Conservation (phyloP, 371 early-diverging fungal species). For the Mortierella sp. region DNA sequence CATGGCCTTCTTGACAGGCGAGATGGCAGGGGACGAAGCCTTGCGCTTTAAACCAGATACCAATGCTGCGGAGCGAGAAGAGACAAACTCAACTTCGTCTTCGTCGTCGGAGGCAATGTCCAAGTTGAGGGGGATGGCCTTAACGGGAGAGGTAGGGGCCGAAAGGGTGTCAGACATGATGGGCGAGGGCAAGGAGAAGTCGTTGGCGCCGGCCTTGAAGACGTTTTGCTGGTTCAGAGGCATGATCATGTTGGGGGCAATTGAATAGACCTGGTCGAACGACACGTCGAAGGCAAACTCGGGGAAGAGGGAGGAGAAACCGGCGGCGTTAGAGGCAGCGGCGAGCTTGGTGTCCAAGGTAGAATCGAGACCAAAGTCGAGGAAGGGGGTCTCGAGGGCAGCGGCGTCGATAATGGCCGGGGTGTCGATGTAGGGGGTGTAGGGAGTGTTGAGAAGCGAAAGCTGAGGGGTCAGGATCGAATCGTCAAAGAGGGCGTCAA, state of each 20-base stretch:
- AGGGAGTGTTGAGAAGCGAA: constrained; percentile 40
- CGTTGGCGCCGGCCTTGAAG: background rate
- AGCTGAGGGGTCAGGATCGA: constrained; percentile 26
- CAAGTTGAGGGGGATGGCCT: constrained; percentile 11
- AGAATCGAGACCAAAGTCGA: constrained; percentile 26
- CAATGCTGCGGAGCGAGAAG: constrained; percentile 47
- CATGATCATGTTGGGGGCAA: constrained; percentile 38
- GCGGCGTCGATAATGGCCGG: constrained; percentile 29
- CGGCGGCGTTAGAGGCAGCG: background rate
- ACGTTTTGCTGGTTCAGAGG: constrained; percentile 11
- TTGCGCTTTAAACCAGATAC: constrained; percentile 55
- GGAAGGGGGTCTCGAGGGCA: constrained; percentile 33
- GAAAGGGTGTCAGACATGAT: constrained; percentile 16
- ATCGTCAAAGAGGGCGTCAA: constrained; percentile 47
- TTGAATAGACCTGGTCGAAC: constrained; percentile 15
- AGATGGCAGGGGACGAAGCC: constrained; percentile 6
- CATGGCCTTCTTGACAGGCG: constrained; percentile 19
- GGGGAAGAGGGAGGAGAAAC: constrained; percentile 41
- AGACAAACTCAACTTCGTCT: constrained; percentile 35
- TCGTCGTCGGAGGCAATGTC: constrained; percentile 13
- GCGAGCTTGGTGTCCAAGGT: constrained; percentile 17
- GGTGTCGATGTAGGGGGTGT: constrained; percentile 41
- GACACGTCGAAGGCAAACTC: constrained; percentile 34
- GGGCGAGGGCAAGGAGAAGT: constrained; percentile 19
- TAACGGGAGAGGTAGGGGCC: constrained; percentile 25